Conservation (phyloP, 352 stramenopile species). For the Globisporangium barbulae region DNA sequence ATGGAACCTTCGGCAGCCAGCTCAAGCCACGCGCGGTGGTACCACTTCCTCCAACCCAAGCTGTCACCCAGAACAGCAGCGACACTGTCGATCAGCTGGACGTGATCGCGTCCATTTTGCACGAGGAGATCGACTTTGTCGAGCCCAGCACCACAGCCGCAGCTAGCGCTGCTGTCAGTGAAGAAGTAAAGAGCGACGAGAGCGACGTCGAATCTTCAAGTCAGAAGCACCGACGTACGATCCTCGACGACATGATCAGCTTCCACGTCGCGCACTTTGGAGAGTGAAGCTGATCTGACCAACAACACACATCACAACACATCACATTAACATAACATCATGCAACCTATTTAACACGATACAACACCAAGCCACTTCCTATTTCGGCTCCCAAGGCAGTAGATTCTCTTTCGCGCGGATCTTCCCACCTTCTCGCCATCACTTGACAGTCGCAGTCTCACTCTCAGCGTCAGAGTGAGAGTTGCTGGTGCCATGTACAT, state of each 20-base stretch:
- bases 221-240: not conserved
- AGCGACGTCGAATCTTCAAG: not conserved
- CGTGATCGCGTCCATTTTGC: slow-evolving; percentile 11
- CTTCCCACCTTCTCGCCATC: not conserved
- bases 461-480: not conserved
- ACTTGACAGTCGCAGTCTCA: not conserved
- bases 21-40: not conserved
- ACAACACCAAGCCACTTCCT: not conserved
- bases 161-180: not conserved
- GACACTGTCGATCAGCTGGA: slow-evolving; percentile 1
- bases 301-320: not conserved
- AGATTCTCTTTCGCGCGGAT: not conserved
- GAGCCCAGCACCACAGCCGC: no score
- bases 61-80: not conserved
- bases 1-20: not conserved
- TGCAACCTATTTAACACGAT: not conserved
- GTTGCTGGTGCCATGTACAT: not conserved
- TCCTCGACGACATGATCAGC: slow-evolving; percentile 44
- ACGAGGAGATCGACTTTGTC: slow-evolving; percentile 16
- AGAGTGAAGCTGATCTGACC: not conserved
- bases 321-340: no score
- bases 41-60: not conserved
- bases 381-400: not conserved
- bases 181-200: slow-evolving; percentile 1
- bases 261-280: slow-evolving; percentile 34